These are phyloP conservation scores for Verticillium nubilum DNA, from an alignment of 2,329 filamentous ascomycete genomes.

Conservation along the genomic window DNA sequence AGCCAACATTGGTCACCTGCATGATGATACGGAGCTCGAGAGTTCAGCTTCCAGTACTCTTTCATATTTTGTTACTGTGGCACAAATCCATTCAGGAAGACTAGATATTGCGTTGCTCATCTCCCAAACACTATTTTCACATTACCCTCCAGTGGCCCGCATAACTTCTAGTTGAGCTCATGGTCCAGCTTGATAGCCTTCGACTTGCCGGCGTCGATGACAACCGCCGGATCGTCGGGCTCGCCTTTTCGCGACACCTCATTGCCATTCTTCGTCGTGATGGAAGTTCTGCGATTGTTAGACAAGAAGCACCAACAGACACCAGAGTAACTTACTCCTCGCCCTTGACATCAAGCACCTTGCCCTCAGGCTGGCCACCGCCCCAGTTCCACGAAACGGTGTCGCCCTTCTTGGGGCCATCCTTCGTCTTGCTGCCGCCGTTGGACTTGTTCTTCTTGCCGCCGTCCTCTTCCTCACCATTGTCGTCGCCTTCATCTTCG, in stretches of 20 bases:
- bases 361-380: constrained; percentile 33
- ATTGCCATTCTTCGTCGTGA: constrained; percentile 36
- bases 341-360: constrained; percentile 36
- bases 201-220: constrained; percentile 30
- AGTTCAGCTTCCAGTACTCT: no score
- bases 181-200: constrained; percentile 35
- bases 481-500: constrained; percentile 12
- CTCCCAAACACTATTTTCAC: neutral
- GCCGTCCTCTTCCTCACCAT: constrained; percentile 5
- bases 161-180: constrained; percentile 25
- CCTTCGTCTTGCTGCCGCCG: constrained; percentile 13
- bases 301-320: neutral
- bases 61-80: no score
- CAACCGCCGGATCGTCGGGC: constrained; percentile 34
- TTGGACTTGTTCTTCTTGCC: constrained; percentile 1
- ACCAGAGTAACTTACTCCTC: constrained; percentile 26
- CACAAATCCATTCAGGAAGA: no score
- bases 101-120: no score
- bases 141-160: neutral
- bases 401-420: constrained; percentile 31
- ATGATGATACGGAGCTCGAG: no score
- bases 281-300: constrained; percentile 21
- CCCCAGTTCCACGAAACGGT: constrained; percentile 43
- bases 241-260: constrained; percentile 32
- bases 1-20: no score